Base-by-base conservation (phyloP, 2,329 filamentous ascomycete species). In the Blastomyces emzantsi region DNA sequence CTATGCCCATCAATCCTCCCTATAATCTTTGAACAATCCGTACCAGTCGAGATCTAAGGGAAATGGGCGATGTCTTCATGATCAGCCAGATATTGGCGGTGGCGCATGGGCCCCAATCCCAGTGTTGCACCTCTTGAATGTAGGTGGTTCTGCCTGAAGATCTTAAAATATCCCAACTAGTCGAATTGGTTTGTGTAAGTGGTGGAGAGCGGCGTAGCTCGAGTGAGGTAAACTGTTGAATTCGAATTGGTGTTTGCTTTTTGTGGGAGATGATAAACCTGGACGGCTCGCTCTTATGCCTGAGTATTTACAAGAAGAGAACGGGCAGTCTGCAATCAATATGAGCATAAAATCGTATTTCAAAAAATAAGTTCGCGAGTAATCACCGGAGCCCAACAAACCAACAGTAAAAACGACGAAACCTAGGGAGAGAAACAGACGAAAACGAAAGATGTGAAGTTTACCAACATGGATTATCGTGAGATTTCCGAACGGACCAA, bases 81-180 rank as follows among this genome's bases (percentile, higher is more conserved):
- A 39, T 49, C 43, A 49, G 41, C n/a, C 41, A 33, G 17, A 49
- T 43, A 49, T 49, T 60, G 58, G 54, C 41, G 58, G 58, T 49
- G 58, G 58, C 58, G 33, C 58, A 36, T 25, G 43, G 58, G 58
- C 58, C 58, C 58, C 58, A 60, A 51, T 36, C 28, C 58, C 43
- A 47, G 2, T 7, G 41, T 60, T 19, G 58, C n/a, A 22, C 58
- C 30, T 45, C 15, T 36, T 13, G 17, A 22, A 22, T 1, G n/a
- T 33, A 17, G 58, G 39, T 19, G 17, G 19, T 59, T 30, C 15
- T 49, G 28, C 43, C 41, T 33, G 43, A 3, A 60, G 58, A 22
- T 33, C 28, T 43, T 33, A 49, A 25, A 51, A 15, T 19, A 8
- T 60, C 36, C 17, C 58, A 47, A 28, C 28, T 47, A 43, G n/a